Evolutionary conservation across 495 filamentous ascomycete genomes (phyloP).

Genomic region (Tricharina praecox): DNA sequence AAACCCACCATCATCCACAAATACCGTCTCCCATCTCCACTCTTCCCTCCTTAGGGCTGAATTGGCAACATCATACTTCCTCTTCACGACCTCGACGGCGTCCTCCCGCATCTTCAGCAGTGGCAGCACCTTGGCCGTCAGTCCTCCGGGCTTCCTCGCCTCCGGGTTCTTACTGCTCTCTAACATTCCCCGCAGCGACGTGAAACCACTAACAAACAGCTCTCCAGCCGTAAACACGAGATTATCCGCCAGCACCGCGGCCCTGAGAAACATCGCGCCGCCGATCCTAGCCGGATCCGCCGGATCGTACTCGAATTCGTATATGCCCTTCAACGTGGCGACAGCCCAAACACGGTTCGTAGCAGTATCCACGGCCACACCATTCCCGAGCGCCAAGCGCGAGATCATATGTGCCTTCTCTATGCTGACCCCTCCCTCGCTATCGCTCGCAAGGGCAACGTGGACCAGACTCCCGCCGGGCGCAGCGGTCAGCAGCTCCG

Average conservation of each 20-base stretch:
- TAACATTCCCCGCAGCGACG: conserved; percentile 1
- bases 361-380: conserved; percentile 13
- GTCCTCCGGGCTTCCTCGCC: conserved; percentile 1
- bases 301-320: conserved; percentile 10
- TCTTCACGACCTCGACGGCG: conserved; percentile 13
- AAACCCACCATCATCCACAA: conserved; percentile 20
- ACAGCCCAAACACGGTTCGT: conserved; percentile 7
- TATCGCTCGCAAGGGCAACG: conserved; percentile 8
- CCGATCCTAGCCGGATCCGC: conserved; percentile 1
- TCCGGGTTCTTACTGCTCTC: conserved; percentile 8
- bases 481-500: conserved; percentile 7
- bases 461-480: conserved; percentile 17
- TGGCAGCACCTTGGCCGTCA: conserved; percentile 18
- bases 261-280: conserved; percentile 10
- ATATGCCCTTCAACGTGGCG: conserved; percentile 14
- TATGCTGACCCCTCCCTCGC: no score
- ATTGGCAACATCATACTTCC: conserved; percentile 17
- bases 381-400: conserved; percentile 14
- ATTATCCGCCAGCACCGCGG: conserved; percentile 16
- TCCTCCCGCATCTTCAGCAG: conserved; percentile 5
- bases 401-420: conserved; percentile 5
- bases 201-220: conserved; percentile 9
- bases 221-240: conserved; percentile 9
- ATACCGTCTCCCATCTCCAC: conserved; percentile 21
- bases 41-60: conserved; percentile 16